These are phyloP conservation scores for Wallemia hederae DNA, from an alignment of 1,284 basidiomycete genomes.

Conservation along the genomic window DNA sequence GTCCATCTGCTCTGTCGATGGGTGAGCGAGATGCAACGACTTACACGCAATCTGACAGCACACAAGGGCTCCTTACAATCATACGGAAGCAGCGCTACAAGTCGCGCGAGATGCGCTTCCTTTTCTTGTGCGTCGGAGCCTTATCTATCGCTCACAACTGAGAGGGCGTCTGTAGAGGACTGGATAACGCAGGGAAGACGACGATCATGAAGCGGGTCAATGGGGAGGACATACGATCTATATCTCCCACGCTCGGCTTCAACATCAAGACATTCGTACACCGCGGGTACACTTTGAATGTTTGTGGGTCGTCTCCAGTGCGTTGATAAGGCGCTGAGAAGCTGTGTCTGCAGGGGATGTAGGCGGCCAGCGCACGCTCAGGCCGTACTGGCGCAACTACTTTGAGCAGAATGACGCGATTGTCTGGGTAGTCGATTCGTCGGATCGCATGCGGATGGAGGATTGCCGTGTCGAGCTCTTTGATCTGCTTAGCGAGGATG, in stretches of 20 bases:
- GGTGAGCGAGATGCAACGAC: neutral
- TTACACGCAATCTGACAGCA: neutral
- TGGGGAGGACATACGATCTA: constrained; percentile 53
- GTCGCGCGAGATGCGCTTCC: constrained; percentile 78
- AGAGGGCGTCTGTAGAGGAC: constrained; percentile 29
- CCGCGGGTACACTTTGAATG: constrained; percentile 67
- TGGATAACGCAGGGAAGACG: constrained; percentile 97
- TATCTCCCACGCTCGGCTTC: constrained; percentile 89
- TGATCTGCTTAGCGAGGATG: constrained; percentile 64
- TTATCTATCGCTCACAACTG: neutral
- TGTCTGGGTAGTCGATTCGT: constrained; percentile 95
- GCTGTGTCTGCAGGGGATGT: constrained; percentile 52
- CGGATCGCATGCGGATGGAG: constrained; percentile 56
- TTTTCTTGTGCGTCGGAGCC: constrained; percentile 46
- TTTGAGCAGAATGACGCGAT: constrained; percentile 96
- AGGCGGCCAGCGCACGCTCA: constrained; percentile 74
- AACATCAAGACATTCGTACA: constrained; percentile 91
- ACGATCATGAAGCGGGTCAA: constrained; percentile 88
- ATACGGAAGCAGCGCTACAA: constrained; percentile 87
- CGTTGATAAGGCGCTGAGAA: neutral
- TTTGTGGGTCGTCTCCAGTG: constrained; percentile 54
- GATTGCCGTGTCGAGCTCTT: constrained; percentile 74
- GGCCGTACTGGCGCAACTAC: constrained; percentile 97
- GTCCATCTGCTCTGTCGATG: neutral
- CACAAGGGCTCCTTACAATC: constrained; percentile 57